These are phyloP conservation scores for Dioscorea cayenensis DNA, from an alignment of 116 monocot genomes.

Conservation along the genomic window DNA sequence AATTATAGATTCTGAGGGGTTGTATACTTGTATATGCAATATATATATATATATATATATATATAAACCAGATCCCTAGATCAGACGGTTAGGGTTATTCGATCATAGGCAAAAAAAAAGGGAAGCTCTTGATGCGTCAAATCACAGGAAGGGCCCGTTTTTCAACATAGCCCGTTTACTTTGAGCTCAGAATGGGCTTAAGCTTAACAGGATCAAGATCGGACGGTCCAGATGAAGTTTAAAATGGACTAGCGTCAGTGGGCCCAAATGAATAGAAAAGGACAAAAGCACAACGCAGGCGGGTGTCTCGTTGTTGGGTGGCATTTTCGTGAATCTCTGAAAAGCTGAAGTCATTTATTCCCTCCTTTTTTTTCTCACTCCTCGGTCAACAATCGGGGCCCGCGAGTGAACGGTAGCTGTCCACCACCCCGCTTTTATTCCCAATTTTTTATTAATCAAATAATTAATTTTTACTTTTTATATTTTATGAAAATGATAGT, in stretches of 20 bases:
- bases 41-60: neutral
- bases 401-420: neutral
- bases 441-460: neutral
- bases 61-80: neutral
- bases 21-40: too few species aligned
- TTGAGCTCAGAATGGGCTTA: neutral
- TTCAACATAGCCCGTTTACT: neutral
- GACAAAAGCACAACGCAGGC: neutral
- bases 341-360: constrained; percentile 1
- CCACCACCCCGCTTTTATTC: neutral
- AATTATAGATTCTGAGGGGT: too few species aligned
- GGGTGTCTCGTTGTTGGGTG: neutral
- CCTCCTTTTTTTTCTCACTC: neutral
- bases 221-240: neutral
- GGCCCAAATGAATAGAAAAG: neutral
- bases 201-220: neutral
- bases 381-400: neutral
- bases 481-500: too few species aligned
- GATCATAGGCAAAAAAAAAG: neutral
- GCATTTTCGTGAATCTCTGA: neutral
- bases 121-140: neutral
- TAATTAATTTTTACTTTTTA: too few species aligned
- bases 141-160: neutral
- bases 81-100: neutral
- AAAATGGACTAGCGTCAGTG: neutral